Evolutionary conservation across 208 protist species (phyloP).

Genomic region (Trypanosoma platydactyli): DNA sequence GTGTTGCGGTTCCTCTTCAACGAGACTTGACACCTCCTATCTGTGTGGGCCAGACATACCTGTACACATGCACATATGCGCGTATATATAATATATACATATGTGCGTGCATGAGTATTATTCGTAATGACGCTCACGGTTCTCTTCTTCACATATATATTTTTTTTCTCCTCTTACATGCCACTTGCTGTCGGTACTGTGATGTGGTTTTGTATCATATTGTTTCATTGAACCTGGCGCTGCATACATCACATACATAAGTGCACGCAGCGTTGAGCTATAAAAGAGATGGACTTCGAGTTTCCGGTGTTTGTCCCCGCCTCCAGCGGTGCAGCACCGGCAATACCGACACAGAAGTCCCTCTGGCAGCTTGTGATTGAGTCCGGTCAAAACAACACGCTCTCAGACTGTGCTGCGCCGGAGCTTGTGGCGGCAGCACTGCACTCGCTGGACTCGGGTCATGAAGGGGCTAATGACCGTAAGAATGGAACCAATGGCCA

Average conservation of each 20-base stretch:
- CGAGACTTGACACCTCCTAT: too few species aligned
- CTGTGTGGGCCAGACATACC: too few species aligned
- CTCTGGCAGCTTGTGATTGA: conserved; percentile 79
- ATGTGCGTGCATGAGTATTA: too few species aligned
- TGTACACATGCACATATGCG: too few species aligned
- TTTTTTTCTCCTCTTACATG: background rate
- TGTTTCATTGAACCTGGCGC: background rate
- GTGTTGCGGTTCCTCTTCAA: too few species aligned
- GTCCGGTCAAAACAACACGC: conserved; percentile 42
- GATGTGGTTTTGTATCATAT: conserved; percentile 8
- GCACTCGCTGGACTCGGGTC: background rate
- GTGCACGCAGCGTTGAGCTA: background rate
- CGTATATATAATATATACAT: too few species aligned
- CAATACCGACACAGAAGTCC: conserved; percentile 45
- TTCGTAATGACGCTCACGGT: background rate
- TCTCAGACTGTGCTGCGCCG: conserved; percentile 46
- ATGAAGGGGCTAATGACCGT: conserved; percentile 1
- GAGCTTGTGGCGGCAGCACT: conserved; percentile 10
- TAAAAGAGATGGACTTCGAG: conserved; percentile 29
- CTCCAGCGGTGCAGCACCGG: conserved; percentile 13
- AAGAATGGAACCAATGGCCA: conserved; percentile 29
- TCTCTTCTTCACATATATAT: conserved; percentile 15
- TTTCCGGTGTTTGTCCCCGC: conserved; percentile 35
- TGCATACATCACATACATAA: background rate
- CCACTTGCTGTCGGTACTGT: background rate